These are phyloP conservation scores for Barbarea vulgaris DNA, from an alignment of 345 rosid genomes.

Conservation along the genomic window DNA sequence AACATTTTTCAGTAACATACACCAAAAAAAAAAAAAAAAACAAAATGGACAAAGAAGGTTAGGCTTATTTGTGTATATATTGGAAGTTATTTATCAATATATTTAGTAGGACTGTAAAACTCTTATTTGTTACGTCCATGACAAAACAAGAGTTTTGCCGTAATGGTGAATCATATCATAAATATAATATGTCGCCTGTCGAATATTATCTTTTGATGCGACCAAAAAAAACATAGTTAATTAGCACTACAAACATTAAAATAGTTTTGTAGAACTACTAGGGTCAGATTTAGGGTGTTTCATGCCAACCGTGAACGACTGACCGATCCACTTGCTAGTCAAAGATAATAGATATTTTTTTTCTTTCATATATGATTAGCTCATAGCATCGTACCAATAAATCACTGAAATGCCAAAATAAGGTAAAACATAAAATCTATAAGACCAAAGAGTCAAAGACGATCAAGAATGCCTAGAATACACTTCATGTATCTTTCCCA, in stretches of 20 bases:
- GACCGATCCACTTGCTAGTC: conserved; percentile 37
- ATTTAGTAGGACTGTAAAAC: not conserved
- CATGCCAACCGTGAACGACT: conserved; percentile 25
- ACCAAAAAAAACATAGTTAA: conserved; percentile 10
- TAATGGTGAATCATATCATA: not conserved
- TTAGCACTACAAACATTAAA: conserved; percentile 16
- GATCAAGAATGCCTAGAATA: not conserved
- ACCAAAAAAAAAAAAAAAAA: no score
- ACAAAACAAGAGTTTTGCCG: not conserved
- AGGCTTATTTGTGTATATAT: not conserved
- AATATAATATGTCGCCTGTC: not conserved
- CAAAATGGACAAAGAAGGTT: not conserved
- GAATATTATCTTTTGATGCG: conserved; percentile 2
- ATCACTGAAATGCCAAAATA: not conserved
- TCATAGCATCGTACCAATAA: not conserved
- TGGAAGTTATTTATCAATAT: not conserved
- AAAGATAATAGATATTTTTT: not conserved
- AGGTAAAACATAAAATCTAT: not conserved
- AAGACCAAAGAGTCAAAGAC: no score
- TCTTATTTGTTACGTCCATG: not conserved
- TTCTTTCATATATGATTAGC: not conserved
- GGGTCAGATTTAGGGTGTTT: conserved; percentile 11
- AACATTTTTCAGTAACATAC: not conserved
- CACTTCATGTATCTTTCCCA: not conserved
- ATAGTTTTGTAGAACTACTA: not conserved